A percentile compares a stretch with the other conserved stretches of the same genome.
Evolutionary conservation across 805 yeast genomes (phyloP).

Genomic region (Kodamaea neixiangensis): DNA sequence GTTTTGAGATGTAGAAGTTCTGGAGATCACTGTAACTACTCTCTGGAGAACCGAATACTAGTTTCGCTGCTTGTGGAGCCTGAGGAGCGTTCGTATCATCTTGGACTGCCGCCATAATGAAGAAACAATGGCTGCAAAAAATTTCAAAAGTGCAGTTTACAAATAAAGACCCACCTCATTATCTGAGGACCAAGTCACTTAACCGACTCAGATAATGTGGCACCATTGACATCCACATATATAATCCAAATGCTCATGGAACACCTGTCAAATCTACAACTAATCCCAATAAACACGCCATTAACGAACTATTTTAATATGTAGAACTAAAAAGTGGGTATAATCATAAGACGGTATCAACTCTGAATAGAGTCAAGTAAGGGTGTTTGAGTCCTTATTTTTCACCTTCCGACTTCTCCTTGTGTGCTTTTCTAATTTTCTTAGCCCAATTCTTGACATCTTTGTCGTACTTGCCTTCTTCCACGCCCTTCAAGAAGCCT

Average conservation of each 20-base stretch:
- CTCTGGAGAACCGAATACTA: not conserved
- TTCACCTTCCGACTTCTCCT: conserved; percentile 19
- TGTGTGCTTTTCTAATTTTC: conserved; percentile 33
- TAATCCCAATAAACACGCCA: not conserved
- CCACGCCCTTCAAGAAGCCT: conserved; percentile 34
- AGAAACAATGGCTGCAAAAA: not conserved
- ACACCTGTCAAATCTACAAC: too few species aligned
- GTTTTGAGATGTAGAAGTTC: conserved; percentile 3
- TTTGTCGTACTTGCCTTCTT: conserved; percentile 33
- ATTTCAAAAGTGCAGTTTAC: not conserved
- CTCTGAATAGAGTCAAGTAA: not conserved
- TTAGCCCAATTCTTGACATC: conserved; percentile 45
- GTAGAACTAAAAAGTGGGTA: not conserved
- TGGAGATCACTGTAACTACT: not conserved
- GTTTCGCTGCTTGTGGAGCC: not conserved
- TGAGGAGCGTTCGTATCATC: not conserved
- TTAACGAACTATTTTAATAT: not conserved
- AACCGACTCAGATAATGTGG: too few species aligned
- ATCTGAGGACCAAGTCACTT: too few species aligned
- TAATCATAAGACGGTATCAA: not conserved
- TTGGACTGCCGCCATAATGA: not conserved
- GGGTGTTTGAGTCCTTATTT: not conserved
- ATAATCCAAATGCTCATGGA: too few species aligned
- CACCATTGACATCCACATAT: too few species aligned
- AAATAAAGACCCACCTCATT: too few species aligned